These are phyloP conservation scores for Aechmea fasciata DNA, from an alignment of 176 grass and related monocot genomes.

Conservation along the genomic window DNA sequence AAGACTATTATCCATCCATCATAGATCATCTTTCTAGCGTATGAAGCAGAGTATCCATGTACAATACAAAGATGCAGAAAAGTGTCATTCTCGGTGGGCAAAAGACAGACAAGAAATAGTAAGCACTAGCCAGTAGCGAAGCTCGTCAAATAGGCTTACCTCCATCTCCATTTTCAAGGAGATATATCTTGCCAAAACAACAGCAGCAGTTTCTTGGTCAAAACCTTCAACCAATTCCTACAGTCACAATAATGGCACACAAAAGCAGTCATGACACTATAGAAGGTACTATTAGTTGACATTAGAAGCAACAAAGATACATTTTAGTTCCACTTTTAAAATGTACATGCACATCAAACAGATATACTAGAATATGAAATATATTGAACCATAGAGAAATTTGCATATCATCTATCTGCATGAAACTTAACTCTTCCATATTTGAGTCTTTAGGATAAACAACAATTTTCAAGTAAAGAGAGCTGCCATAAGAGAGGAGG, in stretches of 20 bases:
- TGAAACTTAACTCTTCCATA: background rate
- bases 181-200: slow-evolving; percentile 90
- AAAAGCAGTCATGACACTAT: slow-evolving; percentile 12
- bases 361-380: background rate
- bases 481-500: background rate
- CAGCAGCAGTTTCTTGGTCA: slow-evolving; percentile 96
- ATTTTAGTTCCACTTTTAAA: background rate
- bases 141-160: slow-evolving; percentile 26
- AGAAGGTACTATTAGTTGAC: background rate
- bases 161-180: slow-evolving; percentile 99
- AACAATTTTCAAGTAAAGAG: background rate
- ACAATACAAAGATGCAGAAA: background rate
- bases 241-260: slow-evolving; percentile 6
- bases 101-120: background rate
- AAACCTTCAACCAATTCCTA: slow-evolving; percentile 96
- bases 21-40: too few species aligned
- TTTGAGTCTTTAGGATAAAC: background rate
- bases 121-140: too few species aligned
- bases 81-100: background rate
- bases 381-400: background rate
- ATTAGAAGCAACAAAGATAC: background rate
- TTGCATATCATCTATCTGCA: background rate
- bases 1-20: too few species aligned
- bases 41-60: background rate
- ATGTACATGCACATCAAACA: background rate